Conservation (phyloP, 345 rosid genomes). For the Xanthoceras sorbifolium region DNA sequence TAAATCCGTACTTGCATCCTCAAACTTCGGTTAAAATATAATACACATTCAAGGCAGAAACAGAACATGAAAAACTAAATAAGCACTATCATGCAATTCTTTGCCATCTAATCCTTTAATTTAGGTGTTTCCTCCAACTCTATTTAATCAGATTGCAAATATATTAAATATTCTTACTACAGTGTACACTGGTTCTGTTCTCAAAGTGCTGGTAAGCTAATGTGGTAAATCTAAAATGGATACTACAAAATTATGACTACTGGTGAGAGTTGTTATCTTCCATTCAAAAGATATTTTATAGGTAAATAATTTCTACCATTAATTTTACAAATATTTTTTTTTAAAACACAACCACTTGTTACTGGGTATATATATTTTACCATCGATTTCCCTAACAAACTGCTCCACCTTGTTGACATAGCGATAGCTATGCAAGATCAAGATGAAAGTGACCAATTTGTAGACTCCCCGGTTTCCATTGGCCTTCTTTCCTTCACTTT, state of each 20-base stretch:
- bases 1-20: neutral
- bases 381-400: conserved; percentile 14
- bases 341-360: neutral
- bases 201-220: neutral
- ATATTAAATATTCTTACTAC: too few relatives aligned
- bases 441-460: conserved; percentile 4
- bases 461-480: neutral
- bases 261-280: neutral
- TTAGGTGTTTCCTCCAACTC: neutral
- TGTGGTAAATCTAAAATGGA: neutral
- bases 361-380: neutral
- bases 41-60: neutral
- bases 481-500: neutral
- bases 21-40: neutral
- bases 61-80: neutral
- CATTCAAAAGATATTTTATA: neutral
- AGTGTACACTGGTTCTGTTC: too few relatives aligned
- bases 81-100: neutral
- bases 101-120: neutral
- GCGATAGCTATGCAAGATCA: neutral
- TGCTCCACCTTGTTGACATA: neutral
- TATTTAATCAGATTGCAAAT: too few relatives aligned
- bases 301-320: neutral
- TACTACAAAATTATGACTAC: neutral
- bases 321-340: neutral